Conservation (phyloP, 1,139 yeast species). For the Magnusiomyces fungicola region DNA sequence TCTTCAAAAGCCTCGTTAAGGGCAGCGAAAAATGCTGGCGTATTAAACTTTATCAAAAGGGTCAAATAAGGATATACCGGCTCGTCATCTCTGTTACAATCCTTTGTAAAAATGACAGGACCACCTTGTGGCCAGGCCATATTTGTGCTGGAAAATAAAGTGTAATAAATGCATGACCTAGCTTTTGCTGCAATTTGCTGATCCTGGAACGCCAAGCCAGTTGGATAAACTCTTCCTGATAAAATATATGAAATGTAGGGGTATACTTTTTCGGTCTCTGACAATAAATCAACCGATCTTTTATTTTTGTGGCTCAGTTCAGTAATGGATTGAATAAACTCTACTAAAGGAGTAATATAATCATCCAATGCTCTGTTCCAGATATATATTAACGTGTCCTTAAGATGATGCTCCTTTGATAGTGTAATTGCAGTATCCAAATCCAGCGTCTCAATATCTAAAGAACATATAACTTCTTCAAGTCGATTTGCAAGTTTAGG, state of each 20-base stretch:
- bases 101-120: slow-evolving; percentile 21
- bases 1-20: slow-evolving; percentile 78
- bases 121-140: slow-evolving; percentile 41
- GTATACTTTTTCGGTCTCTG: slow-evolving; percentile 38
- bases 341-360: slow-evolving; percentile 58
- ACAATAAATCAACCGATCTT: slow-evolving; percentile 15
- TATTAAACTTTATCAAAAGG: slow-evolving; percentile 42
- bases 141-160: slow-evolving; percentile 48
- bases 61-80: slow-evolving; percentile 55
- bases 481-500: slow-evolving; percentile 41
- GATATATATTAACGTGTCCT: slow-evolving; percentile 57
- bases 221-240: slow-evolving; percentile 74
- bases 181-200: slow-evolving; percentile 30
- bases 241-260: slow-evolving; percentile 61
- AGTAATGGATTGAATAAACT: slow-evolving; percentile 41
- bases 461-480: slow-evolving; percentile 57
- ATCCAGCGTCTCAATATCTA: slow-evolving; percentile 63
- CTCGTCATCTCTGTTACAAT: slow-evolving; percentile 21
- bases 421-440: slow-evolving; percentile 60
- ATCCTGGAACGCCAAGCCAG: slow-evolving; percentile 35
- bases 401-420: slow-evolving; percentile 47
- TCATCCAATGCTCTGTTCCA: slow-evolving; percentile 63
- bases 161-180: slow-evolving; percentile 43
- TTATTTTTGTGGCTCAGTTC: slow-evolving; percentile 18
- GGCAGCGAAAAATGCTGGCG: slow-evolving; percentile 53